Conservation (phyloP, 805 yeast genomes). For the Candida loeiensis region DNA sequence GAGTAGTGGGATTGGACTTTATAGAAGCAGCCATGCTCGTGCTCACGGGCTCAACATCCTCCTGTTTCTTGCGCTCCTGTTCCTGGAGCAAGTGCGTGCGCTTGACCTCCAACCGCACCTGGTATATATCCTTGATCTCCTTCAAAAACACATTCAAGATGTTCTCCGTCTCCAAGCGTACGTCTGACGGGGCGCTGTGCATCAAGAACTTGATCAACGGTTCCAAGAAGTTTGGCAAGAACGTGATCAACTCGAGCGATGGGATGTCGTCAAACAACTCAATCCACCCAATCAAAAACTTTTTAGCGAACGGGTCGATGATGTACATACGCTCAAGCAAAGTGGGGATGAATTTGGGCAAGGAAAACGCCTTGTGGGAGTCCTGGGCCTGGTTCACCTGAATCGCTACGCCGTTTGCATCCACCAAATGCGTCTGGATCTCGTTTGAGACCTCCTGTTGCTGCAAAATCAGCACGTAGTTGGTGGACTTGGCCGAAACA, state of each 20-base stretch:
- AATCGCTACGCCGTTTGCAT: slow-evolving; percentile 54
- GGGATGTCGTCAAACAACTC: slow-evolving; percentile 91
- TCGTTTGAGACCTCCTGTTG: slow-evolving; percentile 35
- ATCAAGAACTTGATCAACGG: slow-evolving; percentile 71
- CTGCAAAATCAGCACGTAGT: slow-evolving; percentile 72
- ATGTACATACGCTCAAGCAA: slow-evolving; percentile 87
- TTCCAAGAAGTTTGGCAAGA: slow-evolving; percentile 83
- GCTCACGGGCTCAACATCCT: too few relatives aligned
- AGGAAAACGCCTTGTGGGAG: slow-evolving; percentile 68
- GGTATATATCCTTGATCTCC: slow-evolving; percentile 75
- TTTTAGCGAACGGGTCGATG: slow-evolving; percentile 86
- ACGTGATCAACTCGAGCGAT: slow-evolving; percentile 80
- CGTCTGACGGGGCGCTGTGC: slow-evolving; percentile 82
- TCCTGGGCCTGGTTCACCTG: slow-evolving; percentile 60
- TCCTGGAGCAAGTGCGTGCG: slow-evolving; percentile 19
- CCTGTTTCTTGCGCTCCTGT: slow-evolving; percentile 7
- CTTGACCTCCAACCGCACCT: slow-evolving; percentile 55
- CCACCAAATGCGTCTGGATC: slow-evolving; percentile 42
- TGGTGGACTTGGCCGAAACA: slow-evolving; percentile 90
- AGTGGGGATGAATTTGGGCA: slow-evolving; percentile 87
- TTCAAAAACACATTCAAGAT: slow-evolving; percentile 70
- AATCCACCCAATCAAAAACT: slow-evolving; percentile 91
- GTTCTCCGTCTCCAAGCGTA: slow-evolving; percentile 78
- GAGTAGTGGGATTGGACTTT: too few relatives aligned
- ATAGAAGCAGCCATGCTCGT: background rate